Evolutionary conservation across 2,329 filamentous ascomycete species (phyloP).

Genomic region (Cladophialophora chaetospira): DNA sequence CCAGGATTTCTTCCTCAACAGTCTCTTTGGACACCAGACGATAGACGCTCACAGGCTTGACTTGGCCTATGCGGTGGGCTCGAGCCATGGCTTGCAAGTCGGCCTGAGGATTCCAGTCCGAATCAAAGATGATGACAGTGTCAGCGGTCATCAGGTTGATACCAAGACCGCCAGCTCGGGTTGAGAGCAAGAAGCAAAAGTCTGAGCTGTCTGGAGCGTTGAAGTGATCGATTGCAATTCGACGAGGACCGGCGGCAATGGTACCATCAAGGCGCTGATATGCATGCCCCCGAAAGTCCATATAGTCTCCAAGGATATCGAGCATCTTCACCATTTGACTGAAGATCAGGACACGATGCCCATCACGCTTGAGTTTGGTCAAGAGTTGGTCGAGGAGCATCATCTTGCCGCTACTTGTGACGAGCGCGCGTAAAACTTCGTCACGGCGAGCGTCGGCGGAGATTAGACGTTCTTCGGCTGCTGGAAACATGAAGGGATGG

Average conservation of each 20-base stretch:
- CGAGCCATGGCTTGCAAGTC: constrained; percentile 98
- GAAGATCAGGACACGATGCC: constrained; percentile 95
- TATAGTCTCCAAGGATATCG: constrained; percentile 91
- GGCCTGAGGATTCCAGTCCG: constrained; percentile 98
- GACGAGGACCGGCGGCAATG: constrained; percentile 81
- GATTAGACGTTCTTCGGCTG: constrained; percentile 86
- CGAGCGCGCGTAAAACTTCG: constrained; percentile 86
- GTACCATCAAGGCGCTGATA: constrained; percentile 96
- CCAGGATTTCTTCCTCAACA: constrained; percentile 95
- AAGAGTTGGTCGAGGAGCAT: constrained; percentile 97
- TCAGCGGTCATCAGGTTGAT: constrained; percentile 99
- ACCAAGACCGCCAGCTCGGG: constrained; percentile 91
- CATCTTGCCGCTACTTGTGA: constrained; percentile 98
- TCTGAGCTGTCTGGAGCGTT: constrained; percentile 95
- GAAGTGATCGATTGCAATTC: constrained; percentile 96
- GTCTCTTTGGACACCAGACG: constrained; percentile 97
- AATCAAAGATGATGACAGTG: constrained; percentile 96
- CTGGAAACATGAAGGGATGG: constrained; percentile 96
- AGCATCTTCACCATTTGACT: constrained; percentile 99
- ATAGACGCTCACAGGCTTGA: constrained; percentile 93
- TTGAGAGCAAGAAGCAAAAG: constrained; percentile 94
- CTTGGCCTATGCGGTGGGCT: constrained; percentile 96
- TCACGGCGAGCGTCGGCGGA: constrained; percentile 79
- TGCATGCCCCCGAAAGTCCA: constrained; percentile 88
- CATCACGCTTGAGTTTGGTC: constrained; percentile 87